Evolutionary conservation across 345 rosid genomes (phyloP).

Genomic region (Euphorbia tirucalli): DNA sequence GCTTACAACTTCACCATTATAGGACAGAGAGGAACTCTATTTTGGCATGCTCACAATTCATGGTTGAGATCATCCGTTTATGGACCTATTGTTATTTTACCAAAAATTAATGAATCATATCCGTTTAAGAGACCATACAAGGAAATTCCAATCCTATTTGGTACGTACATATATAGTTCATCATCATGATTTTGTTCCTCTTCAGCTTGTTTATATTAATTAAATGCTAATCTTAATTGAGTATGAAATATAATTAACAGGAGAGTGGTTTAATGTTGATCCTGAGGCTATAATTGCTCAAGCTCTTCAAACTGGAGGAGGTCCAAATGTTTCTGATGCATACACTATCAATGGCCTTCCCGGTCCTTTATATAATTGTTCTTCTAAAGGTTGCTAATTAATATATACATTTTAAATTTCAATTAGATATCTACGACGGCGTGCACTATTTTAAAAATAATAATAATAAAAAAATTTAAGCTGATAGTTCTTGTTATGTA

Average conservation of each 20-base stretch:
- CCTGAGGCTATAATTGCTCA: conserved; percentile 30
- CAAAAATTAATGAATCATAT: conserved; percentile 18
- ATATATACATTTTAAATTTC: no score
- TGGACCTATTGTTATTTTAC: conserved; percentile 29
- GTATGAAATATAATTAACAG: conserved; percentile 7
- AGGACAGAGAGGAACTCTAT: conserved; percentile 32
- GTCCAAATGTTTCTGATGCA: conserved; percentile 31
- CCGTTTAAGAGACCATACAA: conserved; percentile 28
- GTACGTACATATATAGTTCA: conserved; percentile 11
- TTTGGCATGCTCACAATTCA: conserved; percentile 30
- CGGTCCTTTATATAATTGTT: conserved; percentile 30
- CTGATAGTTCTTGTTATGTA: no score
- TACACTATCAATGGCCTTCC: conserved; percentile 33
- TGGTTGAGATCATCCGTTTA: conserved; percentile 27
- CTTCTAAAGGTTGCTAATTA: conserved; percentile 22
- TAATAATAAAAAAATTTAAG: no score
- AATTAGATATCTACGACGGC: no score
- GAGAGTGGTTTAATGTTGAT: conserved; percentile 31
- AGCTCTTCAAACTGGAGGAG: conserved; percentile 30
- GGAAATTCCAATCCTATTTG: conserved; percentile 29
- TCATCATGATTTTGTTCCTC: no score
- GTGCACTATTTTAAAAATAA: no score
- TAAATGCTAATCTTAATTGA: not conserved
- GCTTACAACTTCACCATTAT: conserved; percentile 28
- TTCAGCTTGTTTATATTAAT: not conserved